These are phyloP conservation scores for Adansonia gregorii DNA, from an alignment of 441 rosid species.

Conservation along the genomic window DNA sequence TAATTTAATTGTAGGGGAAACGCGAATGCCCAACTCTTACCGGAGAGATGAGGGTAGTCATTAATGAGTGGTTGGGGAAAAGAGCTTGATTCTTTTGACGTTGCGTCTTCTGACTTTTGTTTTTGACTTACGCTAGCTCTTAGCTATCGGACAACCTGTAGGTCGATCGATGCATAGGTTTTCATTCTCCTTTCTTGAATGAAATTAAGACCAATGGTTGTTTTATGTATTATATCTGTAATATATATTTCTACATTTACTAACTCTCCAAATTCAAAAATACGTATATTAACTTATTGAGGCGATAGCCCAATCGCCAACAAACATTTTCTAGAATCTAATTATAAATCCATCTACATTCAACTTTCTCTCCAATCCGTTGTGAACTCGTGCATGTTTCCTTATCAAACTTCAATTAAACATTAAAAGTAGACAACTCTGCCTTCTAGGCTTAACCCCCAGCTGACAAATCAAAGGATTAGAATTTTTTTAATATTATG, in stretches of 20 bases:
- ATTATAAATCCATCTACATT: background rate
- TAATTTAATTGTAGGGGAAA: no score
- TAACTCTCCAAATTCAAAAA: background rate
- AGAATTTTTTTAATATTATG: background rate
- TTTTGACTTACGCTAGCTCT: background rate
- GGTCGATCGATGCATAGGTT: background rate
- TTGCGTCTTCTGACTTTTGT: background rate
- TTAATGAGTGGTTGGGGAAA: slow-evolving; percentile 11
- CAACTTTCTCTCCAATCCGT: background rate
- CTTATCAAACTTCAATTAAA: background rate
- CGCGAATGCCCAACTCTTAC: background rate
- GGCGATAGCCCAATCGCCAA: background rate
- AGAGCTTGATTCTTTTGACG: background rate
- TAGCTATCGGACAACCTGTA: no score
- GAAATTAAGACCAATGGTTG: background rate
- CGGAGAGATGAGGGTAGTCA: background rate
- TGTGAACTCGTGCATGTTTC: background rate
- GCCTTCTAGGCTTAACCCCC: background rate
- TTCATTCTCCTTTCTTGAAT: background rate
- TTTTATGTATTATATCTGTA: background rate
- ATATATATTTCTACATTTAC: background rate
- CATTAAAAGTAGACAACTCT: background rate
- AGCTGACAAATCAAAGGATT: background rate
- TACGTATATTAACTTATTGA: background rate
- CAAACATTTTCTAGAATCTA: background rate